phyloP scores from a whole-genome alignment of 1,284 basidiomycete species.

The Ganoderma resinaceum region DNA sequence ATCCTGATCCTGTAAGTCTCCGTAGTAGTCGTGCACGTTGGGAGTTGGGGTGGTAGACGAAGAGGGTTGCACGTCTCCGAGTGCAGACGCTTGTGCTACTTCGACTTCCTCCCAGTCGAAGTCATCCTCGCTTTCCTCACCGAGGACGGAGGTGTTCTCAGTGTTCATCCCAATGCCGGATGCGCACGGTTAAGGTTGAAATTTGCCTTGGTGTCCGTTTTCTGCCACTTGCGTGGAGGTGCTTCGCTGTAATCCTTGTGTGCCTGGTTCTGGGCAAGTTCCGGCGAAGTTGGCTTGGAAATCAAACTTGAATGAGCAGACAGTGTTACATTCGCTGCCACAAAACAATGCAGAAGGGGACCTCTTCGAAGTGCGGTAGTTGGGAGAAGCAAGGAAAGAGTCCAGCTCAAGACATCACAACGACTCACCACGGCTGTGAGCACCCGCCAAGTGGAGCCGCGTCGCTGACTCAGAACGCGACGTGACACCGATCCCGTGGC shows the following conservation, averaged over 20 bases:
- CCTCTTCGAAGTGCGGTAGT: background rate
- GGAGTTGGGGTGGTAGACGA: conserved; percentile 9
- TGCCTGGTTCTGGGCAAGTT: background rate
- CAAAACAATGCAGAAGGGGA: background rate
- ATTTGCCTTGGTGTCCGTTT: background rate
- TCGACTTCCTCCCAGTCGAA: conserved; percentile 54
- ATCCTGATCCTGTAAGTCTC: conserved; percentile 22
- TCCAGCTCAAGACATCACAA: background rate
- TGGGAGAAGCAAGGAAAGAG: background rate
- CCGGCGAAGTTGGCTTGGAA: too few relatives aligned
- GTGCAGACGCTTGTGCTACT: conserved; percentile 34
- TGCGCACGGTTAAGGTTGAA: background rate
- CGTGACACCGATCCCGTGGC: conserved; percentile 20
- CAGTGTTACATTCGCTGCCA: background rate
- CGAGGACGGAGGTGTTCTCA: conserved; percentile 25
- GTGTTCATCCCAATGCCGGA: conserved; percentile 11
- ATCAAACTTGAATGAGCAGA: background rate
- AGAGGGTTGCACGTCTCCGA: conserved; percentile 12
- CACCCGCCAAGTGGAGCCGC: conserved; percentile 7
- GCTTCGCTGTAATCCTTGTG: background rate
- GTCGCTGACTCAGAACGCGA: conserved; percentile 26
- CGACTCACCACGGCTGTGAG: too few relatives aligned
- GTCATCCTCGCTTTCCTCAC: conserved; percentile 47
- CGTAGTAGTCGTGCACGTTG: conserved; percentile 22
- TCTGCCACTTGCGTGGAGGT: background rate